Percentiles rank a stretch among this genome's conserved stretches.
Conservation (phyloP, 148 eudicot genomes). For the Rhododendron ovatum region DNA sequence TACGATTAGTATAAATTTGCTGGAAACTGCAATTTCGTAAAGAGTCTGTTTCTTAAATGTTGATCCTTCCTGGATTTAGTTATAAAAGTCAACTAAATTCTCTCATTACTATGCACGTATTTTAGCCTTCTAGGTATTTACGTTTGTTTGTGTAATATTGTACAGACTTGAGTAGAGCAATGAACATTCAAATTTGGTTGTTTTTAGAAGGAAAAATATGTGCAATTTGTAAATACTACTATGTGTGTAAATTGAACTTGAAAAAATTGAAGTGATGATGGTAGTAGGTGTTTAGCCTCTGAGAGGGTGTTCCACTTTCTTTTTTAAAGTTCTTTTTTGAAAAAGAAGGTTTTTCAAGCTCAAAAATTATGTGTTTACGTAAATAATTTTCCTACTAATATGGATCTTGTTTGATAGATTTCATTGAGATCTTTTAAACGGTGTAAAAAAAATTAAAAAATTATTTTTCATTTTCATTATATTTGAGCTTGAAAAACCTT, state of each 20-base stretch:
- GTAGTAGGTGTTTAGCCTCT: not conserved
- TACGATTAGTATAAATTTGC: not conserved
- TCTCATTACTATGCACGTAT: not conserved
- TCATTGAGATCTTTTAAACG: too few relatives aligned
- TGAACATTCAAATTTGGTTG: not conserved
- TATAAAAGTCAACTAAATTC: not conserved
- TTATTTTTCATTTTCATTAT: too few relatives aligned
- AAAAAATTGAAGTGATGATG: not conserved
- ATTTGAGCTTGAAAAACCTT: too few relatives aligned
- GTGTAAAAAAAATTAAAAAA: too few relatives aligned
- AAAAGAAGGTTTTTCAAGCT: too few relatives aligned
- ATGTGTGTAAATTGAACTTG: not conserved
- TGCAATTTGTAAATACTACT: not conserved
- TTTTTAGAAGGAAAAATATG: too few relatives aligned
- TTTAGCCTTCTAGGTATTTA: not conserved
- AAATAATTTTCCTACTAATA: too few relatives aligned
- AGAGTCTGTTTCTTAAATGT: not conserved
- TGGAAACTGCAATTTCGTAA: not conserved
- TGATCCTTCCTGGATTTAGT: not conserved
- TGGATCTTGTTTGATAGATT: too few relatives aligned
- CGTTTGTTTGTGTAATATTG: not conserved
- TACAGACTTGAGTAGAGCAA: not conserved
- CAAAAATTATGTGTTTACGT: too few relatives aligned
- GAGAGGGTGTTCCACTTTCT: too few relatives aligned
- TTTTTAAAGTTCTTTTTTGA: too few relatives aligned